These are phyloP conservation scores for Alnus glutinosa DNA, from an alignment of 306 rosid genomes.

Conservation along the genomic window DNA sequence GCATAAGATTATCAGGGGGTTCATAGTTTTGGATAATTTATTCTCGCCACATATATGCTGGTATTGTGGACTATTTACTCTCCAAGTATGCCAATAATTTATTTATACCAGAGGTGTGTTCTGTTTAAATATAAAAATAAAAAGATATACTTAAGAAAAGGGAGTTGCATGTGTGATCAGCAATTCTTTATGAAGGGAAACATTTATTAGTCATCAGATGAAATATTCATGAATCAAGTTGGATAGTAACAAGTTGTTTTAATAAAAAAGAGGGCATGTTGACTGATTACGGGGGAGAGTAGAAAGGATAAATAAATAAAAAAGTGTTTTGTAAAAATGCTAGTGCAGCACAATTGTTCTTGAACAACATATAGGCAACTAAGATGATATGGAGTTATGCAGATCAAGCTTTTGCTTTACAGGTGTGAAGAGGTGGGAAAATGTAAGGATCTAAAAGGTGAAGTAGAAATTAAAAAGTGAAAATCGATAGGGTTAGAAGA, in stretches of 20 bases:
- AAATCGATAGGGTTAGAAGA: not conserved
- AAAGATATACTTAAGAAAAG: not conserved
- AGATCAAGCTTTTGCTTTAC: not conserved
- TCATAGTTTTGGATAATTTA: not conserved
- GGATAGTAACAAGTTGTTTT: not conserved
- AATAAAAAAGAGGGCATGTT: not conserved
- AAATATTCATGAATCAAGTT: not conserved
- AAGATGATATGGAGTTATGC: not conserved
- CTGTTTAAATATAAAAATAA: not conserved
- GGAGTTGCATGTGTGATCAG: not conserved
- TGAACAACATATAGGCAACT: slow-evolving; percentile 1
- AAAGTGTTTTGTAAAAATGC: not conserved
- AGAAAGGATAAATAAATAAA: not conserved
- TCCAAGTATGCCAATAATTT: not conserved
- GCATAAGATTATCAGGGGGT: not conserved
- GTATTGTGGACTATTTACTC: not conserved
- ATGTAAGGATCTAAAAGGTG: not conserved
- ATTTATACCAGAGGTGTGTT: not conserved
- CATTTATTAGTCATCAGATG: not conserved
- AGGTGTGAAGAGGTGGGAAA: not conserved
- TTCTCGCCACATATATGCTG: not conserved
- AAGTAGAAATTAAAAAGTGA: not conserved
- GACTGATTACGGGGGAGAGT: not conserved
- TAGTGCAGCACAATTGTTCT: not conserved
- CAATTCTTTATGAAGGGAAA: not conserved